These are phyloP conservation scores for Volutella citrinella DNA, from an alignment of 2,329 filamentous ascomycete genomes.

Conservation along the genomic window DNA sequence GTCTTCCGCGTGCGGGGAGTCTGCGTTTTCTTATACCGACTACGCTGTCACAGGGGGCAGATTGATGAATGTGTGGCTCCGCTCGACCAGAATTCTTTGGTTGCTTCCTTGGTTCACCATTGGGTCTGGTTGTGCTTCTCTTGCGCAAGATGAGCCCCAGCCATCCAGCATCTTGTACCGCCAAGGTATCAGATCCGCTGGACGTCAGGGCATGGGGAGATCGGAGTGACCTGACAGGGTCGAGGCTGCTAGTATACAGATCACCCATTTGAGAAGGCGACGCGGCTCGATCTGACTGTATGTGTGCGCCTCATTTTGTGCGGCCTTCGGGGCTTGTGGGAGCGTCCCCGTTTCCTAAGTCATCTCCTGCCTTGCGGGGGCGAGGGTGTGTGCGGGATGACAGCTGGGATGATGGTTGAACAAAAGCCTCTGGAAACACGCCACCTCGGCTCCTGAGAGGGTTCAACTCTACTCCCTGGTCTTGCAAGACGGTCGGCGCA, in stretches of 20 bases:
- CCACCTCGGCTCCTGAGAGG: conserved; percentile 27
- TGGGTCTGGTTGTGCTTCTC: conserved; percentile 12
- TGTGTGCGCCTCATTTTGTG: conserved; percentile 3
- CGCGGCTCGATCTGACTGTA: conserved; percentile 17
- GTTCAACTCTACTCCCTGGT: no score
- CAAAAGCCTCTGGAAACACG: conserved; percentile 21
- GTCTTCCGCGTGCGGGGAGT: no score
- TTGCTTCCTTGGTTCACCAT: conserved; percentile 12
- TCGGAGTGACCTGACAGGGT: conserved; percentile 15
- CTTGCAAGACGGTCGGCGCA: background rate
- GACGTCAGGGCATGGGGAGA: conserved; percentile 8
- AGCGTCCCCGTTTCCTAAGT: conserved; percentile 10
- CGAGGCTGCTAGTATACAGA: conserved; percentile 3
- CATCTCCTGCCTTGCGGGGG: conserved; percentile 14
- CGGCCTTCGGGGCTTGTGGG: conserved; percentile 13
- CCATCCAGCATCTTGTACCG: conserved; percentile 16
- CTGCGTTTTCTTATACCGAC: no score
- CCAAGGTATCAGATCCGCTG: conserved; percentile 13
- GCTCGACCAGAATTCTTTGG: conserved; percentile 12
- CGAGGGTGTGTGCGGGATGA: conserved; percentile 19
- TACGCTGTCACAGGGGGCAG: no score
- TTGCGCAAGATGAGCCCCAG: conserved; percentile 11
- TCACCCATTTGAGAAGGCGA: conserved; percentile 16
- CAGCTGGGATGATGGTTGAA: conserved; percentile 22
- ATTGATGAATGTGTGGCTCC: conserved; percentile 11